Conservation (phyloP, 1,284 basidiomycete genomes). For the Pseudozyma thailandica region DNA sequence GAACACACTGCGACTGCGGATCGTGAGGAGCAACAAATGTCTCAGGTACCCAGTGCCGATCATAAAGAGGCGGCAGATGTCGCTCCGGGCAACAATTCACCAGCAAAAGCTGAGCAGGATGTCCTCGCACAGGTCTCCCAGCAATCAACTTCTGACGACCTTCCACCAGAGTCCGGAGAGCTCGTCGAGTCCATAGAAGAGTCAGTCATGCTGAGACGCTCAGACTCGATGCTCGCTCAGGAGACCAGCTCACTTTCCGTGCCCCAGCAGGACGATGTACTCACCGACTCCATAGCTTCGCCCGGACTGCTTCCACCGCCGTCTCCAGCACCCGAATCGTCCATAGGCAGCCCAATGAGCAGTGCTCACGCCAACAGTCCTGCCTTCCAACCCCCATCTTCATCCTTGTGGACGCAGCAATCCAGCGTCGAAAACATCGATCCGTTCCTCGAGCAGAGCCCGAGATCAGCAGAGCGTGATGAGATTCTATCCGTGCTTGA, state of each 20-base stretch:
- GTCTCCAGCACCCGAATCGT: slow-evolving; percentile 25
- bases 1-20: no score
- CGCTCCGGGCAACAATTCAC: no score
- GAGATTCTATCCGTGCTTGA: slow-evolving; percentile 44
- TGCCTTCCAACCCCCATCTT: slow-evolving; percentile 15
- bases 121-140: no score
- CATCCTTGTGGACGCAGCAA: slow-evolving; percentile 3
- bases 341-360: slow-evolving; percentile 29
- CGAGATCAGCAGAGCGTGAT: slow-evolving; percentile 28
- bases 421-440: not conserved
- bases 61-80: no score
- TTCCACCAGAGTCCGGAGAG: not conserved
- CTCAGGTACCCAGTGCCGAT: no score
- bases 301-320: slow-evolving; percentile 15
- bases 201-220: not conserved
- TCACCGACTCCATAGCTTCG: not conserved
- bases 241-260: not conserved
- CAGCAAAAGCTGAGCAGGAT: no score
- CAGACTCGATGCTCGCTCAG: not conserved
- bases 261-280: not conserved
- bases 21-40: no score
- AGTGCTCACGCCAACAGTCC: slow-evolving; percentile 28
- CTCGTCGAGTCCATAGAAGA: not conserved
- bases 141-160: no score
- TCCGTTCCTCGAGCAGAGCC: slow-evolving; percentile 10